A percentile compares a stretch with the other conserved stretches of the same genome.
Conservation (phyloP, 75 land plant species). For the Cryptomeria japonica region DNA sequence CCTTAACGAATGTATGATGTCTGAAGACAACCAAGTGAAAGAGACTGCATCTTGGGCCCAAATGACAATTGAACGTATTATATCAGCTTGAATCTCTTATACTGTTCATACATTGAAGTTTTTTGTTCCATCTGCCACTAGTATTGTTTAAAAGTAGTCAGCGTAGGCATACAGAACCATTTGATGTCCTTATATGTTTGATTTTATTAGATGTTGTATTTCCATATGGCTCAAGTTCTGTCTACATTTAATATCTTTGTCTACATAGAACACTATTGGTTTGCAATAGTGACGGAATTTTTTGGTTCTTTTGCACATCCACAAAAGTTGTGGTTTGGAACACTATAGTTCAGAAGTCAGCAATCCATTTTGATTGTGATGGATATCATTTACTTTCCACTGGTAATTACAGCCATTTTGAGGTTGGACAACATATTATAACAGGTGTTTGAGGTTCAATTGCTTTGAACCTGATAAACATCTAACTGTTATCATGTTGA, state of each 20-base stretch:
- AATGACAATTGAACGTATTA: conserved; percentile 43
- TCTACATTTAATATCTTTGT: neutral
- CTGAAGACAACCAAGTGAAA: conserved; percentile 70
- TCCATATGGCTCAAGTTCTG: neutral
- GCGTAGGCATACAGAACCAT: neutral
- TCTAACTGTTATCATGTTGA: neutral
- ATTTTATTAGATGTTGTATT: conserved; percentile 3
- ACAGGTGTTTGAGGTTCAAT: neutral
- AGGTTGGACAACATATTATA: neutral
- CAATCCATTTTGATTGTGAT: conserved; percentile 5
- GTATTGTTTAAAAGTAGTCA: conserved; percentile 2
- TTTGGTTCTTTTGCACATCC: conserved; percentile 10
- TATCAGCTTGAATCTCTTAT: conserved; percentile 16
- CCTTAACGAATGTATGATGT: conserved; percentile 58
- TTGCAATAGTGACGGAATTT: conserved; percentile 9
- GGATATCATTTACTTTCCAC: neutral
- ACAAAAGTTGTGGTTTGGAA: conserved; percentile 13
- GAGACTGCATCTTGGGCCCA: conserved; percentile 86
- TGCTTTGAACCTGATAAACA: neutral
- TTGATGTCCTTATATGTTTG: neutral
- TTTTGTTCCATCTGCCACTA: neutral
- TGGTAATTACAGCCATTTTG: neutral
- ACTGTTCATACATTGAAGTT: neutral
- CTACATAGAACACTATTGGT: conserved; percentile 9
- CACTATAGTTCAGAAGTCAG: neutral